A percentile compares a stretch with the other conserved stretches of the same genome.
Evolutionary conservation across 805 yeast genomes (phyloP).

Genomic region (Metschnikowia kunwiensis): DNA sequence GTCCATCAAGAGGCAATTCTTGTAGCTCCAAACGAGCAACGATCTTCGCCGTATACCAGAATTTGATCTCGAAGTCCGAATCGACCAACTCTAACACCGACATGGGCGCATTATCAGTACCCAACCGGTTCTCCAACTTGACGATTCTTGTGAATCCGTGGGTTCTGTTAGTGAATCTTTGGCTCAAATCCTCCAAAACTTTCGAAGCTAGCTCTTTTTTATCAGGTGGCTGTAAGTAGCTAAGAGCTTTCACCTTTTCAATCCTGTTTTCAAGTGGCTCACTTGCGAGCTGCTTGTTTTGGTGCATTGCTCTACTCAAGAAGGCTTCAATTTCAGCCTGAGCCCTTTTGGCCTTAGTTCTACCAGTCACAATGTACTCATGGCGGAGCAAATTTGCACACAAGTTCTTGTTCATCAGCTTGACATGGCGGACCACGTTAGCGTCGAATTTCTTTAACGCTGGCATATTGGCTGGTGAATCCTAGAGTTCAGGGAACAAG

Average conservation of each 20-base stretch:
- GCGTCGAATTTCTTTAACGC: slow-evolving; percentile 41
- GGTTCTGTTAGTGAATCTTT: slow-evolving; percentile 57
- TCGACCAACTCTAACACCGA: slow-evolving; percentile 86
- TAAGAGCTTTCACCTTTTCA: slow-evolving; percentile 19
- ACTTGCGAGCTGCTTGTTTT: slow-evolving; percentile 21
- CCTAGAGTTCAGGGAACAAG: no score
- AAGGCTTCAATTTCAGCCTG: slow-evolving; percentile 40
- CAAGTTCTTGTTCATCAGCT: slow-evolving; percentile 44
- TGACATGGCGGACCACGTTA: slow-evolving; percentile 41
- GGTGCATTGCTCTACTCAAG: slow-evolving; percentile 30
- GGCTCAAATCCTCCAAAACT: slow-evolving; percentile 59
- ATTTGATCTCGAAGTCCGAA: slow-evolving; percentile 57
- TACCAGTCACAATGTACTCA: slow-evolving; percentile 42
- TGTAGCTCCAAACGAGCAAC: slow-evolving; percentile 78
- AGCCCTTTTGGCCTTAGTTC: slow-evolving; percentile 44
- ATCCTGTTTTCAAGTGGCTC: slow-evolving; percentile 17
- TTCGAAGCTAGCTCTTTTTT: slow-evolving; percentile 42
- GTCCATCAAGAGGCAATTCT: slow-evolving; percentile 46
- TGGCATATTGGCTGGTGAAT: slow-evolving; percentile 37
- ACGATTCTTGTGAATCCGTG: slow-evolving; percentile 88
- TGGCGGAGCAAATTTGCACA: slow-evolving; percentile 44
- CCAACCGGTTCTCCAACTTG: slow-evolving; percentile 77
- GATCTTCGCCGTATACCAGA: slow-evolving; percentile 74
- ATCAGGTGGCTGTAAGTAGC: slow-evolving; percentile 28
- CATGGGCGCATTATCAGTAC: slow-evolving; percentile 85